These are phyloP conservation scores for Gynostemma pentaphyllum DNA, from an alignment of 306 rosid genomes.

Conservation along the genomic window DNA sequence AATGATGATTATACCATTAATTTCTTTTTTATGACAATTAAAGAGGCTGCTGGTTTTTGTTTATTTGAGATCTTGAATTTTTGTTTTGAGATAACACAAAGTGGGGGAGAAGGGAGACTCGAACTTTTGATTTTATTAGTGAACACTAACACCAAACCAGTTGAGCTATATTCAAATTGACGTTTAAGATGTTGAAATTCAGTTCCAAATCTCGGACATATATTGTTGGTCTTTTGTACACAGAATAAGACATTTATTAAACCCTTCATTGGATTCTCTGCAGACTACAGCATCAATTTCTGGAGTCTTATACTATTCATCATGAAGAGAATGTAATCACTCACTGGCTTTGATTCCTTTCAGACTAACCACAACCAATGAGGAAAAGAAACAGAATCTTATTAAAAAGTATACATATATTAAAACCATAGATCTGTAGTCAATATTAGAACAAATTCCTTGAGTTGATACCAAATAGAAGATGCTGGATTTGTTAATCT, in stretches of 20 bases:
- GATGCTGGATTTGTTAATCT: conserved; percentile 3
- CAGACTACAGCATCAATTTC: background rate
- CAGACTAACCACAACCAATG: background rate
- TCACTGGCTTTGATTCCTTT: background rate
- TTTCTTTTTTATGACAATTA: background rate
- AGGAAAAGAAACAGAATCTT: background rate
- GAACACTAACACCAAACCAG: too few species aligned
- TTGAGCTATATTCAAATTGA: too few species aligned
- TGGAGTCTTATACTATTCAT: background rate
- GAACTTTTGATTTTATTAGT: too few species aligned
- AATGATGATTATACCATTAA: background rate
- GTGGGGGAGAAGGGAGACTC: too few species aligned
- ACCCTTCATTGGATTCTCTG: background rate
- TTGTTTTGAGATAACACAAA: too few species aligned
- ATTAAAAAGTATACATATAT: too few species aligned
- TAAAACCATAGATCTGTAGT: too few species aligned
- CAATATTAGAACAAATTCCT: too few species aligned
- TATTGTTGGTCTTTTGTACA: too few species aligned
- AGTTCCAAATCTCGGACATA: too few species aligned
- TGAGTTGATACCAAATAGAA: background rate
- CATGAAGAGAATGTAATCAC: background rate
- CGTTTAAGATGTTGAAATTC: too few species aligned
- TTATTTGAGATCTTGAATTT: background rate
- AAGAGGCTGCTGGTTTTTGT: background rate
- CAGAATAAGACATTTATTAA: too few species aligned